A percentile compares a stretch with the other conserved stretches of the same genome.
Conservation (phyloP, 2,329 filamentous ascomycete genomes). For the Ilyonectria mors-panacis region DNA sequence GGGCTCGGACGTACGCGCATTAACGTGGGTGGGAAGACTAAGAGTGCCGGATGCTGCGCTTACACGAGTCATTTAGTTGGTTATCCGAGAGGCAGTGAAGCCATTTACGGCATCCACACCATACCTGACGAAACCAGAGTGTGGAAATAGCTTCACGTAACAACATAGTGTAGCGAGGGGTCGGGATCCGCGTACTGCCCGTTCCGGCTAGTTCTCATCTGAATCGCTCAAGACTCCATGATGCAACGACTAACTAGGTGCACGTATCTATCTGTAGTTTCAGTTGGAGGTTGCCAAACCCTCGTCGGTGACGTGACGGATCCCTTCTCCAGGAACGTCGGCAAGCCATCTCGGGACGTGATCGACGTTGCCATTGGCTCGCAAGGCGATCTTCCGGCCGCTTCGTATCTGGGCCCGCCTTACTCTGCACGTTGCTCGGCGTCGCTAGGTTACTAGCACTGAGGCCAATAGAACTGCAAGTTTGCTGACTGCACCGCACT, state of each 20-base stretch:
- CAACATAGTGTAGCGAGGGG: constrained; percentile 10
- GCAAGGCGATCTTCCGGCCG: constrained; percentile 20
- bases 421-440: constrained; percentile 1
- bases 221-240: neutral
- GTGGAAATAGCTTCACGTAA: constrained; percentile 19
- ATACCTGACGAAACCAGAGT: constrained; percentile 22
- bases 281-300: neutral
- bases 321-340: constrained; percentile 31
- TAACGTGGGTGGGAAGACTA: neutral
- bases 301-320: constrained; percentile 1
- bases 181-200: neutral
- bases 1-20: neutral
- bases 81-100: neutral
- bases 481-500: neutral
- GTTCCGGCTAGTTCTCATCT: neutral
- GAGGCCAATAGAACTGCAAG: constrained; percentile 12
- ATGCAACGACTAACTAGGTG: neutral
- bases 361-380: constrained; percentile 31
- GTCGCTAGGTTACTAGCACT: neutral
- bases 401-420: constrained; percentile 14
- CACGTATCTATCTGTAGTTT: neutral
- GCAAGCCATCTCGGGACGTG: constrained; percentile 38
- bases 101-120: constrained; percentile 11
- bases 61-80: neutral
- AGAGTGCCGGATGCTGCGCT: neutral